Evolutionary conservation across 768 basidiomycete species (phyloP).

Genomic region (Dacryopinax primogenitus): DNA sequence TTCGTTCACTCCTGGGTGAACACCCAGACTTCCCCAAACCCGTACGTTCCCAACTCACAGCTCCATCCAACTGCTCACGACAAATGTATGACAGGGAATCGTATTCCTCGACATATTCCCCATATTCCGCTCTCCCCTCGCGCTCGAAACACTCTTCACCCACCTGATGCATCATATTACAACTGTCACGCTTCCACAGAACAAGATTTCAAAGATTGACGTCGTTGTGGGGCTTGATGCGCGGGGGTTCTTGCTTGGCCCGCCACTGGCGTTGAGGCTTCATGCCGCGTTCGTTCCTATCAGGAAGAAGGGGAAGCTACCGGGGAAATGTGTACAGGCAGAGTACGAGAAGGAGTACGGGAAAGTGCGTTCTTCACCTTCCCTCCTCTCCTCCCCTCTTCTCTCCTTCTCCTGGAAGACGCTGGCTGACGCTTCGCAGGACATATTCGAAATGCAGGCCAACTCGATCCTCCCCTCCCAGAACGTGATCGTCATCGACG

Average conservation of each 20-base stretch:
- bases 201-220: conserved; percentile 58
- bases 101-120: conserved; percentile 93
- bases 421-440: conserved; percentile 37
- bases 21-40: conserved; percentile 83
- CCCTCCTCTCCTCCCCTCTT: not conserved
- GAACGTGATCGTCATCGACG: conserved; percentile 79
- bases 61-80: too few species aligned
- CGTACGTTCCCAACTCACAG: conserved; percentile 34
- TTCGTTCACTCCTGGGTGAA: conserved; percentile 46
- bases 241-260: conserved; percentile 88
- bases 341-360: conserved; percentile 92
- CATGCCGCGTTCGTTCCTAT: conserved; percentile 95
- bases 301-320: conserved; percentile 88
- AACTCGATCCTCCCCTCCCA: conserved; percentile 73
- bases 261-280: conserved; percentile 76
- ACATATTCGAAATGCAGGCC: conserved; percentile 90
- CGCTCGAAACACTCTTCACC: conserved; percentile 82
- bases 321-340: conserved; percentile 62
- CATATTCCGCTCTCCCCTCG: conserved; percentile 68
- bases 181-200: conserved; percentile 52
- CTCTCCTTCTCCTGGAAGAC: not conserved
- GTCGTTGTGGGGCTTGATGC: conserved; percentile 92
- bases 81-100: conserved; percentile 83
- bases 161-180: conserved; percentile 77
- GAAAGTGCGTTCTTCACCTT: conserved; percentile 32